phyloP scores from a whole-genome alignment of 2,329 filamentous ascomycete species.

The Cladophialophora yegresii region DNA sequence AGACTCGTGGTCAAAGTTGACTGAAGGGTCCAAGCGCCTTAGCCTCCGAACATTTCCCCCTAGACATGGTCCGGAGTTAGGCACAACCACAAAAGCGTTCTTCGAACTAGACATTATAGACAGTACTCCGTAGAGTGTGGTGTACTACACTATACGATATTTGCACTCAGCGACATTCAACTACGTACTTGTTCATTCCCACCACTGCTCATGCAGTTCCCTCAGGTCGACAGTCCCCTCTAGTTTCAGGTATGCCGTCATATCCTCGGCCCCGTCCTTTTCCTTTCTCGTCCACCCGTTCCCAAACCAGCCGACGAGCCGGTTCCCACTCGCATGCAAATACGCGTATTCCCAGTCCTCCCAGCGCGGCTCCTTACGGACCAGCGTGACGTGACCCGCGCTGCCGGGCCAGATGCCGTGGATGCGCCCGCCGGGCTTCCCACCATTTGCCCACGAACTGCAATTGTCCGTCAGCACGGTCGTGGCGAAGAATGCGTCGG shows the following conservation, averaged over 20 bases:
- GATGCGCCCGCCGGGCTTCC: constrained; percentile 26
- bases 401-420: constrained; percentile 33
- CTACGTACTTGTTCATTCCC: constrained; percentile 9
- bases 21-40: background rate
- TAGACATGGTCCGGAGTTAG: too few species aligned
- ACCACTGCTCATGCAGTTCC: constrained; percentile 32
- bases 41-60: too few species aligned
- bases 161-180: background rate
- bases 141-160: background rate
- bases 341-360: constrained; percentile 34
- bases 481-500: constrained; percentile 57
- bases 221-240: constrained; percentile 26
- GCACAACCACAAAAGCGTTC: background rate
- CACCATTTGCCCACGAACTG: constrained; percentile 33
- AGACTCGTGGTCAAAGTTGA: constrained; percentile 61
- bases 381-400: constrained; percentile 30
- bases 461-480: constrained; percentile 48
- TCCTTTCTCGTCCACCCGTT: constrained; percentile 33
- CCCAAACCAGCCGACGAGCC: constrained; percentile 27
- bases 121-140: too few species aligned
- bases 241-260: constrained; percentile 27
- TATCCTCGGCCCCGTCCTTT: constrained; percentile 24
- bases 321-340: constrained; percentile 20
- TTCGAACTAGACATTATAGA: background rate
- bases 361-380: constrained; percentile 31